Conservation (phyloP, 345 rosid genomes). For the Clausena lansium region DNA sequence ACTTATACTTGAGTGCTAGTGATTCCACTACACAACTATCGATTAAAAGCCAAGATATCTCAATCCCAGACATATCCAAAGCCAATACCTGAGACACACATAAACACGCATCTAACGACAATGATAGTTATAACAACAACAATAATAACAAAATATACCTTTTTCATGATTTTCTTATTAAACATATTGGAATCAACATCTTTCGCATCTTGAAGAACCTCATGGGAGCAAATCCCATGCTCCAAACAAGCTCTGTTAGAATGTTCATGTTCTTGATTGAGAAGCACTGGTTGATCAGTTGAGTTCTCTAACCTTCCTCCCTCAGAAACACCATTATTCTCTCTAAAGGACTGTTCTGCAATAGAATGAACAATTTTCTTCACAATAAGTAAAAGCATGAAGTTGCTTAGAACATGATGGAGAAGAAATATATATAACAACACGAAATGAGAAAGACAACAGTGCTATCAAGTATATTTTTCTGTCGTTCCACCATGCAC, state of each 20-base stretch:
- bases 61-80: neutral
- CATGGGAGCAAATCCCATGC: slow-evolving; percentile 87
- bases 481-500: neutral
- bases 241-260: slow-evolving; percentile 41
- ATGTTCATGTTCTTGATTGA: slow-evolving; percentile 35
- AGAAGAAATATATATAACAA: neutral
- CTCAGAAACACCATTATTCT: slow-evolving; percentile 28
- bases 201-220: slow-evolving; percentile 68
- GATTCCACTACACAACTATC: neutral
- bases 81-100: neutral
- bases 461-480: neutral
- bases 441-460: neutral
- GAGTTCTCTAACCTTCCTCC: slow-evolving; percentile 33
- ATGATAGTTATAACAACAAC: neutral
- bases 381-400: slow-evolving; percentile 1
- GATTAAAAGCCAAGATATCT: neutral
- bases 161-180: slow-evolving; percentile 57
- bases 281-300: slow-evolving; percentile 31
- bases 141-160: slow-evolving; percentile 44
- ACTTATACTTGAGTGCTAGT: neutral
- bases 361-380: slow-evolving; percentile 24
- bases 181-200: slow-evolving; percentile 29
- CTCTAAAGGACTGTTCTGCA: slow-evolving; percentile 45
- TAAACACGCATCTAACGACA: neutral
- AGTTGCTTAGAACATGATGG: neutral